Conservation (phyloP, 768 basidiomycete species). For the Boletus subparvulus region DNA sequence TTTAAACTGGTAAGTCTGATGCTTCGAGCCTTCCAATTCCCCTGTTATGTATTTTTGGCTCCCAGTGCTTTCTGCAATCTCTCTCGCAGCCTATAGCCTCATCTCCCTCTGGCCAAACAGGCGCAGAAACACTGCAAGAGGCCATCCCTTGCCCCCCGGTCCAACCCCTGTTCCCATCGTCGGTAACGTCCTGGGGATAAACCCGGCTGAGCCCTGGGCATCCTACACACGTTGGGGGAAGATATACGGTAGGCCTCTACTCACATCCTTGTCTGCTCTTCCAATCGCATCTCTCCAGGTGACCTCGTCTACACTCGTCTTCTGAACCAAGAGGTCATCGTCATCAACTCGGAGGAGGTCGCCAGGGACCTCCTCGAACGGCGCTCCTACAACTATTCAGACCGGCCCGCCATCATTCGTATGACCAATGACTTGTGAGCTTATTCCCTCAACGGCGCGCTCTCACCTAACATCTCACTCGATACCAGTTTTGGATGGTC, state of each 20-base stretch:
- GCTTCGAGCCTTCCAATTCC: not conserved
- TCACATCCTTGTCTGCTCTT: conserved; percentile 11
- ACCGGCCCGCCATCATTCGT: conserved; percentile 34
- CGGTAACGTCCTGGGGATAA: conserved; percentile 30
- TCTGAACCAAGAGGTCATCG: conserved; percentile 37
- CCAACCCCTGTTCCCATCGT: conserved; percentile 45
- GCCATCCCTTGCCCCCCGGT: conserved; percentile 45
- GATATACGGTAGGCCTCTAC: conserved; percentile 24
- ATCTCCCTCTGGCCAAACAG: conserved; percentile 3
- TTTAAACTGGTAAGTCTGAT: conserved; percentile 1
- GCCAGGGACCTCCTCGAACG: conserved; percentile 45
- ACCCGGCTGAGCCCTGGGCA: conserved; percentile 29
- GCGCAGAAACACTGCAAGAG: not conserved
- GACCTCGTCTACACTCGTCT: conserved; percentile 38
- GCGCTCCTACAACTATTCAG: conserved; percentile 46
- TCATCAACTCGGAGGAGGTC: conserved; percentile 42
- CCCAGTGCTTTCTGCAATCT: conserved; percentile 8
- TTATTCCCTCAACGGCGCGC: not conserved
- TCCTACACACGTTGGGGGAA: conserved; percentile 34
- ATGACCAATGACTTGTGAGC: conserved; percentile 33
- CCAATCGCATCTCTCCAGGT: conserved; percentile 19
- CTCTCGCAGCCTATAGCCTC: conserved; percentile 6
- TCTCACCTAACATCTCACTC: not conserved
- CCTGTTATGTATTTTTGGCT: conserved; percentile 12
- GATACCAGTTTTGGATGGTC: conserved; percentile 28